These are phyloP conservation scores for Populus pruinosa DNA, from an alignment of 345 rosid genomes.

Conservation along the genomic window DNA sequence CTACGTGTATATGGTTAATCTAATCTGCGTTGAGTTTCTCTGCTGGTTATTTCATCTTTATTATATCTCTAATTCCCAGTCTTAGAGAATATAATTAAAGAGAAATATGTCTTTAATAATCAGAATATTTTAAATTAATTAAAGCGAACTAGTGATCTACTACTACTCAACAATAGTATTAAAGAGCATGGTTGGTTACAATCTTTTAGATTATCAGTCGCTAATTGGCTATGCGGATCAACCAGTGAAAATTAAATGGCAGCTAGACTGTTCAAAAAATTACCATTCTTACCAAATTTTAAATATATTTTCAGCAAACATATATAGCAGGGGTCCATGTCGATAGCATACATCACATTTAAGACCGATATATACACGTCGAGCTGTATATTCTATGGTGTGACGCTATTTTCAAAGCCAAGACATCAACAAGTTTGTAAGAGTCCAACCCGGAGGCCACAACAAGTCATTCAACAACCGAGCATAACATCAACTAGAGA, in stretches of 20 bases:
- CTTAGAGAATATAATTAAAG: too few relatives aligned
- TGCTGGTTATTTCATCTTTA: neutral
- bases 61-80: too few relatives aligned
- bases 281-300: too few relatives aligned
- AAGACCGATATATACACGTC: neutral
- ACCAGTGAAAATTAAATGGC: neutral
- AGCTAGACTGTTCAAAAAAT: neutral
- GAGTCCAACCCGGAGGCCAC: constrained; percentile 17
- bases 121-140: too few relatives aligned
- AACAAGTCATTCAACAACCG: neutral
- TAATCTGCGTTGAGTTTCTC: neutral
- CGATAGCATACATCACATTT: too few relatives aligned
- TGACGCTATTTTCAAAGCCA: constrained; percentile 1
- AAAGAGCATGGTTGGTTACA: too few relatives aligned
- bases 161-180: too few relatives aligned
- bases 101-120: too few relatives aligned
- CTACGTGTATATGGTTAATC: neutral
- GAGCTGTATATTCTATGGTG: neutral
- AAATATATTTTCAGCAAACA: too few relatives aligned
- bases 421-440: neutral
- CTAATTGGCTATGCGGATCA: neutral
- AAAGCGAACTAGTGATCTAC: too few relatives aligned
- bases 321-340: too few relatives aligned
- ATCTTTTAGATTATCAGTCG: neutral
- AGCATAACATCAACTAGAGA: neutral